phyloP scores from a whole-genome alignment of 495 filamentous ascomycete genomes.

The Trypethelium eluteriae region DNA sequence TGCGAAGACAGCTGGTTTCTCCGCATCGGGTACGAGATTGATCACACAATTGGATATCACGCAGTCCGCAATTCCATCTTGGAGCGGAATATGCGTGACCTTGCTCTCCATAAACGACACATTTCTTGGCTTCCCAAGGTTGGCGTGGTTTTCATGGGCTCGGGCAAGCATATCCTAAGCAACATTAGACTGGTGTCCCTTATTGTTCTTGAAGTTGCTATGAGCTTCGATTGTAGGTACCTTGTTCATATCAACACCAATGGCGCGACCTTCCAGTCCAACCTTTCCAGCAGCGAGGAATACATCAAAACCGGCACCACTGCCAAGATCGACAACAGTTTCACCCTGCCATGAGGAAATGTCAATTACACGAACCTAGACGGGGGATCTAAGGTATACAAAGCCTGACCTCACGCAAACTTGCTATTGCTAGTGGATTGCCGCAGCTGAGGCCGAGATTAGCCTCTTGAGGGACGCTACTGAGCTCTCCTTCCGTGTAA shows the following conservation, averaged over 20 bases:
- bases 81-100: constrained; percentile 49
- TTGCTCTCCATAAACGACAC: constrained; percentile 45
- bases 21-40: constrained; percentile 53
- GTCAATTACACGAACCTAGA: background rate
- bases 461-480: constrained; percentile 46
- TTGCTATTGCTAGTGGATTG: constrained; percentile 53
- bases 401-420: constrained; percentile 40
- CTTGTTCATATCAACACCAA: constrained; percentile 63
- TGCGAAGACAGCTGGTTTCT: constrained; percentile 51
- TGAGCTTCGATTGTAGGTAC: constrained; percentile 25
- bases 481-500: constrained; percentile 49
- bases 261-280: constrained; percentile 46
- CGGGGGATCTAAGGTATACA: background rate
- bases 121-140: constrained; percentile 37
- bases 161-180: constrained; percentile 51
- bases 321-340: constrained; percentile 55
- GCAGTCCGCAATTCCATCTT: constrained; percentile 43
- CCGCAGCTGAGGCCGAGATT: constrained; percentile 64
- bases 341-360: constrained; percentile 43
- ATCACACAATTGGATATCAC: constrained; percentile 60
- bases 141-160: constrained; percentile 40
- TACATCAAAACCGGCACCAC: constrained; percentile 57
- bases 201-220: background rate
- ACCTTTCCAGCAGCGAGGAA: constrained; percentile 54
- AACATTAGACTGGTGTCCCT: background rate